Conservation (phyloP, 139 green algal species). For the Deuterostichococcus epilithicus region DNA sequence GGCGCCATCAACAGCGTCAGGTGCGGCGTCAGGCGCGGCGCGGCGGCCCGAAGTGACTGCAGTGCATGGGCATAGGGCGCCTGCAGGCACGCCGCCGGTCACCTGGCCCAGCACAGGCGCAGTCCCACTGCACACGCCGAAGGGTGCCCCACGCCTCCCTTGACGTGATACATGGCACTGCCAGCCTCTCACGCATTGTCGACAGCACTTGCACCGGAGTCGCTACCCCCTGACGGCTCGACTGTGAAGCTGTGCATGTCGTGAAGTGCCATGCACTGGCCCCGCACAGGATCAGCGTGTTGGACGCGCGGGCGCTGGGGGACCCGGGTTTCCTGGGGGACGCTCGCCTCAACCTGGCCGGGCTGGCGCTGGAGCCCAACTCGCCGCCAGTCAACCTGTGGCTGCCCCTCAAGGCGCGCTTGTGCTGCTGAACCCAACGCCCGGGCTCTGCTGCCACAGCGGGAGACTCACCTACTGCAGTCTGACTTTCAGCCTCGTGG, state of each 20-base stretch:
- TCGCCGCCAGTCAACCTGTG: conserved; percentile 9
- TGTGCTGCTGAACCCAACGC: neutral
- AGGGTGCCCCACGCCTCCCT: no score
- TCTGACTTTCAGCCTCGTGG: no score
- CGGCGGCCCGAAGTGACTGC: no score
- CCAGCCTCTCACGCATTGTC: no score
- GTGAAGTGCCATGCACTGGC: neutral
- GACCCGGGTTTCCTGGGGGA: conserved; percentile 15
- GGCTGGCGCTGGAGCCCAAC: conserved; percentile 14
- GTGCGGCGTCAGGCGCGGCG: no score
- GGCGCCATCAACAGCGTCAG: neutral
- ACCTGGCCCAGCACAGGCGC: no score
- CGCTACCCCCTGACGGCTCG: neutral
- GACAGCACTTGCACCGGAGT: no score
- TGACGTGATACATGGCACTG: no score
- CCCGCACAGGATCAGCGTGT: conserved; percentile 9
- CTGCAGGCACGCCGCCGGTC: no score
- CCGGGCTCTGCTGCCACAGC: neutral
- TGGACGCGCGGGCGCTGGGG: conserved; percentile 14
- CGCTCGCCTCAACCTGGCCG: neutral
- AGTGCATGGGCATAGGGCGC: no score
- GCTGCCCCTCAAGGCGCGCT: conserved; percentile 17
- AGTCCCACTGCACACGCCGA: no score
- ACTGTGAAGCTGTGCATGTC: neutral
- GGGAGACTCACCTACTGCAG: no score